A percentile compares a stretch with the other conserved stretches of the same genome.
phyloP scores from a whole-genome alignment of 306 rosid genomes.

The Phaseolus lunatus region DNA sequence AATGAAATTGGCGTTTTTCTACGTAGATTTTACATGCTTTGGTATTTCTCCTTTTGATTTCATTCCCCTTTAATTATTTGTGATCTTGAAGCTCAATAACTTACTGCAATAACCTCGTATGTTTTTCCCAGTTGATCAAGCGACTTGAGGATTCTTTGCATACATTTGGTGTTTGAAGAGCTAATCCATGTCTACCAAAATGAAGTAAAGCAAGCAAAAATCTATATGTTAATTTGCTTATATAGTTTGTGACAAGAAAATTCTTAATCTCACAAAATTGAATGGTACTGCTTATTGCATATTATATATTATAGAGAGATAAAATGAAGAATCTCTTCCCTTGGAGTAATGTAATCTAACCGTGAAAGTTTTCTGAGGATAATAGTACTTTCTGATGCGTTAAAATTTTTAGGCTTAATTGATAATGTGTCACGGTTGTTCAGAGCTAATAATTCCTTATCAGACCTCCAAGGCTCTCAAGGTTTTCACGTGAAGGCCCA shows the following conservation, averaged over 20 bases:
- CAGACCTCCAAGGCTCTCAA: too few species aligned
- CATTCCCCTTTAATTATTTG: background rate
- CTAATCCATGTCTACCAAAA: constrained; percentile 51
- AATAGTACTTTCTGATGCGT: background rate
- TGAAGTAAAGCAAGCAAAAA: constrained; percentile 60
- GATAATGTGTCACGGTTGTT: background rate
- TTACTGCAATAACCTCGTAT: constrained; percentile 15
- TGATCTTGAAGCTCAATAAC: constrained; percentile 36
- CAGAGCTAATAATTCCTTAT: too few species aligned
- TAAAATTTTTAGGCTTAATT: background rate
- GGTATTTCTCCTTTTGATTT: background rate
- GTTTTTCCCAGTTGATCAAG: constrained; percentile 55
- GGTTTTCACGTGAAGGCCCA: too few species aligned
- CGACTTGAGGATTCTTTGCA: constrained; percentile 44
- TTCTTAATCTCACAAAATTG: background rate
- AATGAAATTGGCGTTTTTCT: constrained; percentile 14
- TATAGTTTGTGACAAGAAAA: constrained; percentile 3
- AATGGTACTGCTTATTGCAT: constrained; percentile 20
- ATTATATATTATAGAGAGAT: constrained; percentile 13
- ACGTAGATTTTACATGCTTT: background rate
- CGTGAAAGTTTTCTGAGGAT: constrained; percentile 4
- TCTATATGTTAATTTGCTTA: constrained; percentile 29
- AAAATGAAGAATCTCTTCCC: constrained; percentile 28
- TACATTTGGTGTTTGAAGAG: constrained; percentile 47
- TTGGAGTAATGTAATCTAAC: constrained; percentile 7